Evolutionary conservation across 129 eudicot genomes (phyloP), one percentile per base, ranked within the genome.

Genomic region (Silybum marianum): DNA sequence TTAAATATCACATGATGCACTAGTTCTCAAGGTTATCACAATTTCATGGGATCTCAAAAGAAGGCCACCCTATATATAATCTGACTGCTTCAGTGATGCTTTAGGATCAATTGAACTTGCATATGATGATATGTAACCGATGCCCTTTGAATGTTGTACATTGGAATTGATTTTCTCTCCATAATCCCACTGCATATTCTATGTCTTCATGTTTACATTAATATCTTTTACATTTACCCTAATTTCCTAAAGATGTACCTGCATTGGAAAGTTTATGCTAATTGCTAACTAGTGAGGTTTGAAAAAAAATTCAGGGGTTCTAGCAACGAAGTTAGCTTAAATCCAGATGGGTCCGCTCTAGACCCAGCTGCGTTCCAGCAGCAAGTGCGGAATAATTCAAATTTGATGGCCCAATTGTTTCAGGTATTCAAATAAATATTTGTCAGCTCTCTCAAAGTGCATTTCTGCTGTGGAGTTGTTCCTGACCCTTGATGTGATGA

Each of bases 331-430:
- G 73, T 84, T 81, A 83, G 90, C 66, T 78, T 95, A 80, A 92
- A 91, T 80, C 91, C 97, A 14, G 99, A 95, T 75, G 99, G 99
- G 46, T 95, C 99, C 10, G 98, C 97, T 21, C 95, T 80, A 21
- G 81, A 95, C 71, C 97, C 99, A 73, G 89, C 93, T 60, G 98
- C 99, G 4, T 92, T 92, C 82, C 99, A 90, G 89, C 97, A 93
- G 84, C 98, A 95, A 34, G 65, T 93, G 63, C 91, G 94, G 32
- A 81, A 87, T 62, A 93, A 95, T 88, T 87, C 99, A 73, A 89
- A 91, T 86, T 34, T 88, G 80, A 92, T 93, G 99, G 87, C 97
- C 39, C 98, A 92, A 78, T 85, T 95, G 74, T 92, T 92, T 86
- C 99, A 95, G 99, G 99, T 95, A 81, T 32, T 32, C 28, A 71